phyloP scores from a whole-genome alignment of 805 yeast genomes.

The Saccharomycopsis javanensis region DNA sequence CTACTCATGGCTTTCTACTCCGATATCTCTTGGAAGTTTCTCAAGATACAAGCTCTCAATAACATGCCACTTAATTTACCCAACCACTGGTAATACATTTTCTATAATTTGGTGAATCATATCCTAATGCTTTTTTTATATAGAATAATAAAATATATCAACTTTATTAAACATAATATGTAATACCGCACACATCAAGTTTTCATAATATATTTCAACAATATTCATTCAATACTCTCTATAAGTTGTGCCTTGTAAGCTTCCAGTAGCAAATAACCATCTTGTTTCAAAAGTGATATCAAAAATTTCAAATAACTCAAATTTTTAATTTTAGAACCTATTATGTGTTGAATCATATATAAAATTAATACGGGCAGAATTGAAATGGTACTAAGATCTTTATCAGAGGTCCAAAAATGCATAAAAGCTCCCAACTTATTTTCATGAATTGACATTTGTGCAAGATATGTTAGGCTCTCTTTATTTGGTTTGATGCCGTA shows the following conservation, averaged over 20 bases:
- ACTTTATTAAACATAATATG: no score
- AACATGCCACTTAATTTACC: no score
- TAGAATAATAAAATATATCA: no score
- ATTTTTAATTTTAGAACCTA: not conserved
- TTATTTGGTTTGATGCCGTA: not conserved
- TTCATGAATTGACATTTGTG: not conserved
- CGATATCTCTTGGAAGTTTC: no score
- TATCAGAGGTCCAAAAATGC: not conserved
- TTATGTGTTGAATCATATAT: not conserved
- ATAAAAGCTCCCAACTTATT: not conserved
- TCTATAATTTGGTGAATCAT: no score
- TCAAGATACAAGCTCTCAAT: no score
- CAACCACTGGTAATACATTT: no score
- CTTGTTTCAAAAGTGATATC: not conserved
- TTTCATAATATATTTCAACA: no score
- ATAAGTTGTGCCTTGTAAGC: not conserved
- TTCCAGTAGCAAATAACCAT: not conserved
- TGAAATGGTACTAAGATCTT: not conserved
- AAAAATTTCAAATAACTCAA: not conserved
- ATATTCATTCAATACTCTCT: not conserved
- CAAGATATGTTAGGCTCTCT: constrained; percentile 2
- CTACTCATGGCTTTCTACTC: no score
- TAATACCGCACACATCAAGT: no score
- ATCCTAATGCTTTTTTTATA: no score
- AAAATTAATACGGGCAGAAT: not conserved